Evolutionary conservation across 345 rosid species (phyloP).

Genomic region (Moringa oleifera): DNA sequence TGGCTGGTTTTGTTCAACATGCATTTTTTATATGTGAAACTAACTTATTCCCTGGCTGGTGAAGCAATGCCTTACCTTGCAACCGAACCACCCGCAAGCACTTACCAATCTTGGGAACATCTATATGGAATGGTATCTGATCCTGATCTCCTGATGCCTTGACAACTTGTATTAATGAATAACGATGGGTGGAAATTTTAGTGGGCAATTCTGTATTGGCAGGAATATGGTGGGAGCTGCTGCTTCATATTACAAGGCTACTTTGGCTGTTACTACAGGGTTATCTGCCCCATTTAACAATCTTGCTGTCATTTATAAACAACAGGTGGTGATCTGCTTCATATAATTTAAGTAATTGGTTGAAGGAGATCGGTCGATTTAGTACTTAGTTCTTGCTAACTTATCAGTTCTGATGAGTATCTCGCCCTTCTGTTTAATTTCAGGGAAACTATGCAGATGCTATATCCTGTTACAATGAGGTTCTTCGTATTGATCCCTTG

Average conservation of each 20-base stretch:
- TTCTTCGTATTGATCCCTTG: conserved; percentile 91
- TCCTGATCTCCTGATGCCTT: conserved; percentile 5
- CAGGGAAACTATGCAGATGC: conserved; percentile 96
- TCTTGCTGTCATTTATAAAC: conserved; percentile 94
- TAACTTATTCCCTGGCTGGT: conserved; percentile 22
- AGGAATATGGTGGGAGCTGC: conserved; percentile 89
- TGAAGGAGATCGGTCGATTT: background rate
- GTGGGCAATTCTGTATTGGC: conserved; percentile 16
- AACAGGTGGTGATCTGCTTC: conserved; percentile 54
- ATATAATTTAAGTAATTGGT: background rate
- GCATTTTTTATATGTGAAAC: conserved; percentile 14
- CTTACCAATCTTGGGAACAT: conserved; percentile 96
- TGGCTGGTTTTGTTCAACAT: background rate
- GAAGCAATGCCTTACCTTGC: conserved; percentile 91
- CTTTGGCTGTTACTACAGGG: conserved; percentile 86
- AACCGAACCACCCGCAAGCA: conserved; percentile 94
- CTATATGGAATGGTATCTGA: conserved; percentile 90
- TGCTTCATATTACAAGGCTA: conserved; percentile 80
- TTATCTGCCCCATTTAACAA: conserved; percentile 96
- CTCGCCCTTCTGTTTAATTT: conserved; percentile 4
- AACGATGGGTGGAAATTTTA: background rate
- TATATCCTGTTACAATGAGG: conserved; percentile 96
- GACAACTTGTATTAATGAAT: background rate
- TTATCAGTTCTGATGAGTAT: background rate
- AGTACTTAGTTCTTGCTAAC: background rate